A percentile compares a stretch with the other conserved stretches of the same genome.
Evolutionary conservation across 2,329 filamentous ascomycete species (phyloP).

Genomic region (Pseudogymnoascus sp.): DNA sequence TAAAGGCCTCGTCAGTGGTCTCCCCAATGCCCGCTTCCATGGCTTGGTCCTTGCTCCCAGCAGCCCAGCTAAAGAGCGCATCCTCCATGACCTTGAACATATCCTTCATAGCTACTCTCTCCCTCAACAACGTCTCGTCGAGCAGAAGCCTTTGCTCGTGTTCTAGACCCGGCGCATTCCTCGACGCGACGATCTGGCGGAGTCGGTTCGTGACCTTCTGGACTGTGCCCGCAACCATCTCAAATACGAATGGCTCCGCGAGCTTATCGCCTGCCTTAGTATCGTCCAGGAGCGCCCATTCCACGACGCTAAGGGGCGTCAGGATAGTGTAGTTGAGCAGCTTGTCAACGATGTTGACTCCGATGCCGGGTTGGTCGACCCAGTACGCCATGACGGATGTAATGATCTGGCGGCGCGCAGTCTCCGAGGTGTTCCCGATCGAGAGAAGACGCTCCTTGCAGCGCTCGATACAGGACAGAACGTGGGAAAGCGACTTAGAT

Average conservation of each 20-base stretch:
- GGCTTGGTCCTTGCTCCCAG: constrained; percentile 64
- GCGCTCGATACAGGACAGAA: constrained; percentile 90
- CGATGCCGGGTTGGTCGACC: constrained; percentile 84
- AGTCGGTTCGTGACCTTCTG: constrained; percentile 83
- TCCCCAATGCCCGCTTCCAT: constrained; percentile 59
- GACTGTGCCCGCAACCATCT: constrained; percentile 83
- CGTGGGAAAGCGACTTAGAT: constrained; percentile 91
- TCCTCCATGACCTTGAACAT: constrained; percentile 79
- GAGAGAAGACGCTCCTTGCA: constrained; percentile 82
- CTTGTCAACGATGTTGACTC: constrained; percentile 89
- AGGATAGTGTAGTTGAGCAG: constrained; percentile 95
- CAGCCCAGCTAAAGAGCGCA: constrained; percentile 62
- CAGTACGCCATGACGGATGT: constrained; percentile 87
- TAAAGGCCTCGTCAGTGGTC: constrained; percentile 51
- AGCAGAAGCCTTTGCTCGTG: constrained; percentile 40
- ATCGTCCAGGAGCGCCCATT: constrained; percentile 71
- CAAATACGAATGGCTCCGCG: constrained; percentile 69
- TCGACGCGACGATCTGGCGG: constrained; percentile 65
- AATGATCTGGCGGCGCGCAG: constrained; percentile 79
- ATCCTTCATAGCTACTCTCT: constrained; percentile 66
- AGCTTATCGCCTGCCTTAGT: constrained; percentile 58
- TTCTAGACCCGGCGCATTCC: constrained; percentile 47
- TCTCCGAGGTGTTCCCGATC: constrained; percentile 65
- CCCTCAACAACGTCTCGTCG: constrained; percentile 59
- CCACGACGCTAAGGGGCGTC: constrained; percentile 72